These are phyloP conservation scores for Botrytis byssoidea DNA, from an alignment of 2,329 filamentous ascomycete species.

Conservation along the genomic window DNA sequence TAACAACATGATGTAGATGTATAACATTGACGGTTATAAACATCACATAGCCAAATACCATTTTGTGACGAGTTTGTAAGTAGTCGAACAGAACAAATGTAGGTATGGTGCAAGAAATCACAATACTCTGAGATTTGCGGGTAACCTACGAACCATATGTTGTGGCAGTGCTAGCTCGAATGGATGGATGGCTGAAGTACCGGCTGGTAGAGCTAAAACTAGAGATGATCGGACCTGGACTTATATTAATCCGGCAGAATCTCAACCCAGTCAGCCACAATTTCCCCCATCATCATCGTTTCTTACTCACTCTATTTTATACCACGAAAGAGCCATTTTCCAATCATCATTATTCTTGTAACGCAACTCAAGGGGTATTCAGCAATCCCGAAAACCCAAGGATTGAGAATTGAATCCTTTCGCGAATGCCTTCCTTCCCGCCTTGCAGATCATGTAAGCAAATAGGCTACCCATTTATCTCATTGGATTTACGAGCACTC, in stretches of 20 bases:
- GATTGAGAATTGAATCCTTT: not conserved
- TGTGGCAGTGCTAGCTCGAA: not conserved
- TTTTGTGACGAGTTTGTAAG: not conserved
- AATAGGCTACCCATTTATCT: not conserved
- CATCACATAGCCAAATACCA: not conserved
- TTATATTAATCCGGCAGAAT: not conserved
- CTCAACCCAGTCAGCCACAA: not conserved
- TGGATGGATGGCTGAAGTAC: not conserved
- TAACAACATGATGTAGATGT: not conserved
- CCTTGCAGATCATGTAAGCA: not conserved
- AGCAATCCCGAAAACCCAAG: no score
- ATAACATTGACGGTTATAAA: not conserved
- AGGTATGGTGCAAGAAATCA: not conserved
- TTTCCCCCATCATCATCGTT: not conserved
- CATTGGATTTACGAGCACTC: not conserved
- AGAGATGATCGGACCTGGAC: not conserved
- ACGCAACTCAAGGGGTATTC: not conserved
- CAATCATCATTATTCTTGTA: not conserved
- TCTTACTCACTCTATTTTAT: not conserved
- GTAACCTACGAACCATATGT: no score
- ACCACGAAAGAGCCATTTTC: not conserved
- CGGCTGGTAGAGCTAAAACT: not conserved
- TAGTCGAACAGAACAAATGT: not conserved
- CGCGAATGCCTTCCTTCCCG: not conserved
- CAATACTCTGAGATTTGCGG: not conserved